A percentile compares a stretch with the other conserved stretches of the same genome.
phyloP scores from a whole-genome alignment of 768 basidiomycete species.

The Tylopilus felleus region DNA sequence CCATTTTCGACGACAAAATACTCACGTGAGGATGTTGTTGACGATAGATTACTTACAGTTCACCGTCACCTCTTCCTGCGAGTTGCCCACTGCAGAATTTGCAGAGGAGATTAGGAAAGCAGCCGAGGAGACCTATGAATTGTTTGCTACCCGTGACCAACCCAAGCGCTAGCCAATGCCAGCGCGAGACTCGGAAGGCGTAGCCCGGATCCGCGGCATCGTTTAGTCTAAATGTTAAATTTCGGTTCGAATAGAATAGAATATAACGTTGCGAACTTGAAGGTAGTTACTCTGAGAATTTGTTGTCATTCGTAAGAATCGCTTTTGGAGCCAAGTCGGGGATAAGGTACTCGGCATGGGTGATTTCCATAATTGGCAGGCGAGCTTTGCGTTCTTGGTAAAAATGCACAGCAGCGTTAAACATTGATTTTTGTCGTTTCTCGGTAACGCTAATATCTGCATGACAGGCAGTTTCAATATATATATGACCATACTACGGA shows the following conservation, averaged over 20 bases:
- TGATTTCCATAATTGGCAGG: constrained; percentile 68
- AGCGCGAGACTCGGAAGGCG: neutral
- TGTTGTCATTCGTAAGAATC: constrained; percentile 83
- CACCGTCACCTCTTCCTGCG: constrained; percentile 81
- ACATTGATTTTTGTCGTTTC: neutral
- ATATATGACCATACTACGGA: constrained; percentile 63
- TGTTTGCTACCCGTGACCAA: constrained; percentile 42
- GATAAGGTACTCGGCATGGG: constrained; percentile 58
- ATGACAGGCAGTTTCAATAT: constrained; percentile 60
- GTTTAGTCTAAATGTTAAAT: too few species aligned
- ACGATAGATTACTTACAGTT: constrained; percentile 76
- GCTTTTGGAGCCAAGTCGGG: constrained; percentile 68
- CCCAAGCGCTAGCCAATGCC: too few species aligned
- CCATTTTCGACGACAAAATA: neutral
- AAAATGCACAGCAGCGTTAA: neutral
- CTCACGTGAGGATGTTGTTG: neutral
- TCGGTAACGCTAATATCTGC: constrained; percentile 2
- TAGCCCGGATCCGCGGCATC: too few species aligned
- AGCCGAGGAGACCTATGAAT: constrained; percentile 64
- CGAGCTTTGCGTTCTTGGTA: constrained; percentile 26
- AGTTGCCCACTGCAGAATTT: constrained; percentile 78
- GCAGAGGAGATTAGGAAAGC: constrained; percentile 63
- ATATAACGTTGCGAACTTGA: too few species aligned
- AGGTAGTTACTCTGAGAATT: too few species aligned
- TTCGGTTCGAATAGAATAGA: too few species aligned